A percentile compares a stretch with the other conserved stretches of the same genome.
Evolutionary conservation across 768 basidiomycete species (phyloP).

Genomic region (Exsudoporus frostii): DNA sequence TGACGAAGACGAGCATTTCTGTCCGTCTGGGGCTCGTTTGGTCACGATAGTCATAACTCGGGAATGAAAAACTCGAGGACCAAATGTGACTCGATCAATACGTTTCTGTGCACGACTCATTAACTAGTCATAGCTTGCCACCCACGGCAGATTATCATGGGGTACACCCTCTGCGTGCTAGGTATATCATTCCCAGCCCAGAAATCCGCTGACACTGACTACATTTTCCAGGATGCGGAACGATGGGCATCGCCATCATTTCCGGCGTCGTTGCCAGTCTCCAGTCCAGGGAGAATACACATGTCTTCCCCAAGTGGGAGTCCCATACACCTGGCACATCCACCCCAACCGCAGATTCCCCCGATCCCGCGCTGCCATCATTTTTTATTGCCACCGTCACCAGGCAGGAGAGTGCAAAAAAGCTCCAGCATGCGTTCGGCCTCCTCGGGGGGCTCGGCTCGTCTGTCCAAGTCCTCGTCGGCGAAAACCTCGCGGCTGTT

Average conservation of each 20-base stretch:
- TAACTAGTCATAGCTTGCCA: neutral
- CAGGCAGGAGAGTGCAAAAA: conserved; percentile 68
- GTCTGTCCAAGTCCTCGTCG: conserved; percentile 67
- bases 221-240: conserved; percentile 78
- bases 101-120: neutral
- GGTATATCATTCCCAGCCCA: conserved; percentile 39
- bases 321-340: conserved; percentile 69
- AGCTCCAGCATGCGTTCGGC: conserved; percentile 59
- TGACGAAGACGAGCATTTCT: conserved; percentile 57
- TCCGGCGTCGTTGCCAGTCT: conserved; percentile 90
- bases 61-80: neutral
- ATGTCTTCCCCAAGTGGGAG: conserved; percentile 53
- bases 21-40: neutral
- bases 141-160: conserved; percentile 48
- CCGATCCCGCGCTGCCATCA: conserved; percentile 71
- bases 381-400: conserved; percentile 87
- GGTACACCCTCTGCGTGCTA: conserved; percentile 88
- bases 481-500: conserved; percentile 69
- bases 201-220: conserved; percentile 13
- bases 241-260: conserved; percentile 95
- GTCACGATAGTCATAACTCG: neutral
- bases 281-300: conserved; percentile 42
- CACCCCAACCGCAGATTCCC: conserved; percentile 53
- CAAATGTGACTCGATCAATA: conserved; percentile 7
- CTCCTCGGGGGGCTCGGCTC: conserved; percentile 56